Conservation (phyloP, 345 rosid species). For the Ceriops zippeliana region DNA sequence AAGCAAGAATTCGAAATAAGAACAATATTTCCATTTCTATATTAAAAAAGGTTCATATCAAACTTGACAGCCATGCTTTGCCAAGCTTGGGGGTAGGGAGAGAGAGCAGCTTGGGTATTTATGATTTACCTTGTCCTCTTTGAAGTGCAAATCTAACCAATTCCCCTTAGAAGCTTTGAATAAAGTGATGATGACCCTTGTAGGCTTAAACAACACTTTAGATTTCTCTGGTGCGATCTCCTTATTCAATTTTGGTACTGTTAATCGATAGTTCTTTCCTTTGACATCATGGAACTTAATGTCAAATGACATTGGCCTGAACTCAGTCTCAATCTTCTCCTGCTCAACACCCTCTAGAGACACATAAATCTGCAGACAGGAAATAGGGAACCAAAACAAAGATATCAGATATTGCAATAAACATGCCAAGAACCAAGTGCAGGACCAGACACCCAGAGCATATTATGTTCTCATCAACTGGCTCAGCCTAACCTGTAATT, state of each 20-base stretch:
- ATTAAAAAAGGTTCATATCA: background rate
- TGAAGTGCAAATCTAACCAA: slow-evolving; percentile 82
- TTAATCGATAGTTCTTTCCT: slow-evolving; percentile 80
- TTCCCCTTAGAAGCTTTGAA: slow-evolving; percentile 75
- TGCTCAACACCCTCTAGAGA: slow-evolving; percentile 72
- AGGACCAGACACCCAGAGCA: background rate
- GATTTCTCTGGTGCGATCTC: slow-evolving; percentile 81
- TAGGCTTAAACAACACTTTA: slow-evolving; percentile 69
- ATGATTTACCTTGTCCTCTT: slow-evolving; percentile 79
- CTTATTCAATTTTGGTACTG: slow-evolving; percentile 56
- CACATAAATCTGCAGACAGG: slow-evolving; percentile 49
- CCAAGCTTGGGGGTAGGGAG: too few species aligned
- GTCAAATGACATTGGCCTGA: slow-evolving; percentile 35
- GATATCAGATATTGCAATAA: background rate
- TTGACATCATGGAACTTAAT: slow-evolving; percentile 69
- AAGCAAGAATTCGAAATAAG: background rate
- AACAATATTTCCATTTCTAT: background rate
- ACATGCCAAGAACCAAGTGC: background rate
- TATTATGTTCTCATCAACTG: background rate
- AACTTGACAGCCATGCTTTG: too few species aligned
- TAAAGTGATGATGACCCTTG: slow-evolving; percentile 59
- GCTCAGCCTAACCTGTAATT: background rate
- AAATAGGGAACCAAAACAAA: background rate
- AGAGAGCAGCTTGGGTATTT: background rate
- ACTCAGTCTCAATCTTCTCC: slow-evolving; percentile 67